Percentiles rank a stretch among this genome's conserved stretches.
Evolutionary conservation across 2,329 filamentous ascomycete species (phyloP).

Genomic region (Colletotrichum neosansevieriae): DNA sequence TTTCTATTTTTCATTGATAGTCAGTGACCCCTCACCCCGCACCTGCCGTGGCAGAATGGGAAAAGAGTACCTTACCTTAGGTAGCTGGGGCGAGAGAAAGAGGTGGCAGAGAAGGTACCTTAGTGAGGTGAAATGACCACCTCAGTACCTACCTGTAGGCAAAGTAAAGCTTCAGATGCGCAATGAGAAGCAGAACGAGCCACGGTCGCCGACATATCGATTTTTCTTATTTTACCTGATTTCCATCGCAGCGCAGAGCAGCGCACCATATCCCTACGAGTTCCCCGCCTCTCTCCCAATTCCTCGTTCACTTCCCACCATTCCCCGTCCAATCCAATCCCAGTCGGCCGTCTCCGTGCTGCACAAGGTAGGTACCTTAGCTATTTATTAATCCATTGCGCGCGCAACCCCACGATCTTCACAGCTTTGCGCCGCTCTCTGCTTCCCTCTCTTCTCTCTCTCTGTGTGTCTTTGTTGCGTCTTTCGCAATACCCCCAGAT

Average conservation of each 20-base stretch:
- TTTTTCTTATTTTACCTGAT: neutral
- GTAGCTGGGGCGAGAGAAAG: too few relatives aligned
- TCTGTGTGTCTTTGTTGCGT: neutral
- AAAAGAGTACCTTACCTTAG: too few relatives aligned
- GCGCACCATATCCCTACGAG: neutral
- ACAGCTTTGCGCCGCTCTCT: neutral
- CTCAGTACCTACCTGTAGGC: neutral
- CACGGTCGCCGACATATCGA: neutral
- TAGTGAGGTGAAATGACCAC: too few relatives aligned
- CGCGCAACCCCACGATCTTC: constrained; percentile 16
- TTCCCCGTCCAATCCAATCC: constrained; percentile 31
- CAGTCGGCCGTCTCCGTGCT: constrained; percentile 3
- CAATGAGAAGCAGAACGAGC: constrained; percentile 25
- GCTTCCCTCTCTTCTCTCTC: neutral
- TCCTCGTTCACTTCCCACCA: constrained; percentile 12
- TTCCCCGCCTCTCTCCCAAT: constrained; percentile 17
- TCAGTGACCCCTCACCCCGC: neutral
- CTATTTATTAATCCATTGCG: constrained; percentile 37
- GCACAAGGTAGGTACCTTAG: constrained; percentile 16
- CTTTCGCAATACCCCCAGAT: constrained; percentile 16
- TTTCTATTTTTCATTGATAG: neutral
- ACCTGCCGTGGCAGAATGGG: constrained; percentile 3
- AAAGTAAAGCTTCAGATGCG: constrained; percentile 13
- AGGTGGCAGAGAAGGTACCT: neutral
- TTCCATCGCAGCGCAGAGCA: neutral